Conservation (phyloP, 129 eudicot genomes). For the Helichrysum umbraculigerum region DNA sequence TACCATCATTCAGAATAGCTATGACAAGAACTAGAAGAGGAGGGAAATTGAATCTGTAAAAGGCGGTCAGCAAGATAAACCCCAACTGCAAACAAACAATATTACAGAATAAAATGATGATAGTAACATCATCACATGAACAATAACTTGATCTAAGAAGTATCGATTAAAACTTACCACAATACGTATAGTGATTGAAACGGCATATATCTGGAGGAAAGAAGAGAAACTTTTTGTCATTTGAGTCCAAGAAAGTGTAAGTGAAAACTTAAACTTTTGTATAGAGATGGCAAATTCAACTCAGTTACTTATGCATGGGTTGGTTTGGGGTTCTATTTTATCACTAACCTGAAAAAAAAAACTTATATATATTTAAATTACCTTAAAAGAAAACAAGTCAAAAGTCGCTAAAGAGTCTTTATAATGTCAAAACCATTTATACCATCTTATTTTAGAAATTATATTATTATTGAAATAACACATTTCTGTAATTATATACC, state of each 20-base stretch:
- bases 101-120: slow-evolving; percentile 8
- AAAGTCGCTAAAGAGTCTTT: neutral
- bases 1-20: slow-evolving; percentile 60
- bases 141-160: neutral
- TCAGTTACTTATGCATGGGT: neutral
- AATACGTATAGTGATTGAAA: slow-evolving; percentile 55
- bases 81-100: slow-evolving; percentile 45
- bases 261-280: neutral
- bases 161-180: slow-evolving; percentile 38
- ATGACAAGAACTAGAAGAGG: slow-evolving; percentile 60
- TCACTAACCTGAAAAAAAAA: neutral
- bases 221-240: neutral
- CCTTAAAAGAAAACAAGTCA: neutral
- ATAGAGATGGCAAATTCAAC: neutral
- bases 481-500: neutral
- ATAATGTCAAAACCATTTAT: neutral
- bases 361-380: neutral
- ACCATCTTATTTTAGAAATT: neutral
- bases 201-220: slow-evolving; percentile 52
- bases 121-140: neutral
- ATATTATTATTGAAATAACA: neutral
- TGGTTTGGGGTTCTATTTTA: neutral
- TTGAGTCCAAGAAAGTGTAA: slow-evolving; percentile 16
- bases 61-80: slow-evolving; percentile 53
- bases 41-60: slow-evolving; percentile 52